Evolutionary conservation across 805 yeast species (phyloP).

Genomic region (Huiozyma sinensis): DNA sequence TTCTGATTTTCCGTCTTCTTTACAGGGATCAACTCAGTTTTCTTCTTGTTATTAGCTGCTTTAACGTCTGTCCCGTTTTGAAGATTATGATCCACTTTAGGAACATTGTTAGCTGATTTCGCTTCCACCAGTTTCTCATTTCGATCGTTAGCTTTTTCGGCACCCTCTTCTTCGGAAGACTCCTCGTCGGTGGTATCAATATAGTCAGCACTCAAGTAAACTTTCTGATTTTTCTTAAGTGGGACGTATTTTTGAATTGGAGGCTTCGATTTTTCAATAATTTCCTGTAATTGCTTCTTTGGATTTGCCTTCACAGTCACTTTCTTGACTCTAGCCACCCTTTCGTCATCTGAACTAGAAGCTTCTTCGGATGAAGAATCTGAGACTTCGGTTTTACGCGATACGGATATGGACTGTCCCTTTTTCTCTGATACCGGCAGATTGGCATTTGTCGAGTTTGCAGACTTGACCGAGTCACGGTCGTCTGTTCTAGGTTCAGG

Average conservation of each 20-base stretch:
- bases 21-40: background rate
- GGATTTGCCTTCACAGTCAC: too few relatives aligned
- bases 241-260: too few relatives aligned
- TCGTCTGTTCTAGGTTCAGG: too few relatives aligned
- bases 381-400: too few relatives aligned
- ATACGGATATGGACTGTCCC: too few relatives aligned
- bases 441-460: too few relatives aligned
- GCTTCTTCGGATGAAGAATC: too few relatives aligned
- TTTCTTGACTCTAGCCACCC: background rate
- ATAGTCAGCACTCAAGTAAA: constrained; percentile 4
- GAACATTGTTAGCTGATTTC: background rate
- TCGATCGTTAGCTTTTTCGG: background rate
- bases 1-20: background rate
- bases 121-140: background rate
- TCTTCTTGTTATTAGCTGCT: background rate
- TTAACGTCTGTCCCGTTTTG: background rate
- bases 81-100: too few relatives aligned
- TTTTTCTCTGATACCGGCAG: too few relatives aligned
- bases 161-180: background rate
- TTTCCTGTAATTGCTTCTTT: too few relatives aligned
- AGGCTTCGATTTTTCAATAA: too few relatives aligned
- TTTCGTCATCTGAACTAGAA: background rate
- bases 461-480: background rate
- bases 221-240: background rate
- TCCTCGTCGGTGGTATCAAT: constrained; percentile 2